These are phyloP conservation scores for Fusarium staphyleae DNA, from an alignment of 2,329 filamentous ascomycete genomes.

Conservation along the genomic window DNA sequence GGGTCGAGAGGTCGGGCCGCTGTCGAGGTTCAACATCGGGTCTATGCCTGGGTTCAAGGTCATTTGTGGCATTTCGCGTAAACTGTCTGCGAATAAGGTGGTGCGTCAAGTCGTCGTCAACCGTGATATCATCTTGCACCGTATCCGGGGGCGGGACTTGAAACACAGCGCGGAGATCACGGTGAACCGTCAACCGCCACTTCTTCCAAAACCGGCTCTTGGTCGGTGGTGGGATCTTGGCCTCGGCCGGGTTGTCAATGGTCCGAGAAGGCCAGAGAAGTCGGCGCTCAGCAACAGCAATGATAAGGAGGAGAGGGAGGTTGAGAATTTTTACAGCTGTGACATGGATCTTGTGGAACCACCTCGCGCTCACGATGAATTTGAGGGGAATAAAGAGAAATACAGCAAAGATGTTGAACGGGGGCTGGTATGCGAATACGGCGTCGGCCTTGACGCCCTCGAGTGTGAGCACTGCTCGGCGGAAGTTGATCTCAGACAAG, in stretches of 20 bases:
- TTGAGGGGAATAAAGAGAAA: slow-evolving; percentile 78
- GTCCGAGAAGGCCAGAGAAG: slow-evolving; percentile 63
- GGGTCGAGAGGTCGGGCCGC: neutral
- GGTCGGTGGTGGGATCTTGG: slow-evolving; percentile 34
- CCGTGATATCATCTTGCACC: slow-evolving; percentile 63
- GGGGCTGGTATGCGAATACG: slow-evolving; percentile 82
- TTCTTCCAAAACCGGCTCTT: slow-evolving; percentile 68
- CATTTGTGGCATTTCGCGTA: slow-evolving; percentile 53
- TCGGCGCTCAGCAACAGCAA: slow-evolving; percentile 74
- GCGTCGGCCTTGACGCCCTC: slow-evolving; percentile 87
- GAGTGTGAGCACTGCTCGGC: slow-evolving; percentile 79
- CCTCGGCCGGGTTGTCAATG: slow-evolving; percentile 22
- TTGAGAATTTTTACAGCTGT: slow-evolving; percentile 77
- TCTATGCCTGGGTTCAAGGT: slow-evolving; percentile 30
- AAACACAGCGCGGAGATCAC: slow-evolving; percentile 76
- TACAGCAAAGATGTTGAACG: slow-evolving; percentile 82
- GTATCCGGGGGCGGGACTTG: slow-evolving; percentile 72
- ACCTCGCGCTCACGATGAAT: slow-evolving; percentile 77
- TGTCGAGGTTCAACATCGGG: slow-evolving; percentile 36
- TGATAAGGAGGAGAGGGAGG: slow-evolving; percentile 74
- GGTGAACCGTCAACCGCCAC: slow-evolving; percentile 73
- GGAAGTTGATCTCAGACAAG: slow-evolving; percentile 83
- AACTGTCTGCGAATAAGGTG: slow-evolving; percentile 67
- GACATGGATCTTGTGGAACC: slow-evolving; percentile 92
- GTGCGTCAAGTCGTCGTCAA: slow-evolving; percentile 65